Evolutionary conservation across 73 alveolate species (phyloP), one percentile per base, ranked within the genome.

Genomic region (Loxodes magnus): DNA sequence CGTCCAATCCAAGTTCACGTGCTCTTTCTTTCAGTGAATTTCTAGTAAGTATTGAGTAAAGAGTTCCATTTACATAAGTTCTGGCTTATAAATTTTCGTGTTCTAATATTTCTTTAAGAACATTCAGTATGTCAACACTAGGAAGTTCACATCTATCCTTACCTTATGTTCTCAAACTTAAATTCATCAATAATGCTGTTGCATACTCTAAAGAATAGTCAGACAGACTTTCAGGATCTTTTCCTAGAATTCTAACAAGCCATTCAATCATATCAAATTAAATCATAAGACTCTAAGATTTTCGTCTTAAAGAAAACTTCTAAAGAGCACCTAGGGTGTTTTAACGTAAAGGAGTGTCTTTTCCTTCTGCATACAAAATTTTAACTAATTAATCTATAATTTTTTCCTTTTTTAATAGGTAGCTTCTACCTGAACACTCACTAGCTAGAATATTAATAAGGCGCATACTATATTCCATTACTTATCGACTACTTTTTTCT

Each of bases 141-240:
- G 82, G 78, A 4, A 83, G 88, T 62, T 88, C 97, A 56, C 88
- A 83, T 62, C 88, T 92, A 36, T 84, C 79, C 59, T 92, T 88
- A 1, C 99, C 99, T 31, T 86, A 87, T 35, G 85, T 77, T 77
- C 99, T 75, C 44, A 92, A 48, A 30, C 92, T 67, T 12, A 92
- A 79, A 70, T 92, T 92, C 99, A 92, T 92, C 35, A 92, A 83
- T 56, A 92, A 65, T 25, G 99, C 99, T 21, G 95, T 77, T 1
- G 97, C 96, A 77, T 92, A 92, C 64, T 92, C 99, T 20, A 83
- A 71, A 14, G 96, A 68, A 70, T 92, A 92, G 59, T 85, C 95
- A 44, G 96, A 71, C 26, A 92, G 74, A 6, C 93, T 37, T 17
- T 79, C 93, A 9, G 82, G 78, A 63, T 92, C 94, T 50, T 75